phyloP scores from a whole-genome alignment of 306 rosid species.

The Alnus rubra region DNA sequence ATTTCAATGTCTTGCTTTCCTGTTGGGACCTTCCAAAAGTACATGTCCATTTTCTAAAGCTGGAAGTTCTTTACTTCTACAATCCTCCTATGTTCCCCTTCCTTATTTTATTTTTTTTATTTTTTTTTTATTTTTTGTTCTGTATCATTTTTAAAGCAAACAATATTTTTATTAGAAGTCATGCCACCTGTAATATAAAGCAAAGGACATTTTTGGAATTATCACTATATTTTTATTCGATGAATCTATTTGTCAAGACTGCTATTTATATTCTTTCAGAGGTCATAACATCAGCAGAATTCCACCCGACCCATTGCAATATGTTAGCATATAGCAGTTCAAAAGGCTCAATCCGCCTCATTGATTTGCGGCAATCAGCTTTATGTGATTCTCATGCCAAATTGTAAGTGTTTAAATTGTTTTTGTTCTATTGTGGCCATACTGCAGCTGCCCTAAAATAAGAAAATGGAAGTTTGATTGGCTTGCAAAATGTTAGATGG shows the following conservation, averaged over 20 bases:
- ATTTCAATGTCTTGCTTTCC: background rate
- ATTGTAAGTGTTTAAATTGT: slow-evolving; percentile 56
- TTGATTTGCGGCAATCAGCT: slow-evolving; percentile 98
- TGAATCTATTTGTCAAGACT: slow-evolving; percentile 19
- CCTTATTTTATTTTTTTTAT: too few relatives aligned
- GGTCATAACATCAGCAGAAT: slow-evolving; percentile 99
- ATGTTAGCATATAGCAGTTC: slow-evolving; percentile 97
- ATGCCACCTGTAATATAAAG: background rate
- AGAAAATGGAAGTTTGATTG: background rate
- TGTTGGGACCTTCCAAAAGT: background rate
- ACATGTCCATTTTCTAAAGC: background rate
- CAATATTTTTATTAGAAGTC: background rate
- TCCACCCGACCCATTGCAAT: slow-evolving; percentile 95
- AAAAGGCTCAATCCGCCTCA: slow-evolving; percentile 93
- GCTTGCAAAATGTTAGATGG: background rate
- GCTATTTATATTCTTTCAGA: slow-evolving; percentile 54
- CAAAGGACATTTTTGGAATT: background rate
- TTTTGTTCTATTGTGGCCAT: slow-evolving; percentile 10
- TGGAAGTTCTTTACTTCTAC: background rate
- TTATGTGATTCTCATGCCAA: slow-evolving; percentile 94
- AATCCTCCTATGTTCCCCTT: background rate
- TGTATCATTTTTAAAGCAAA: too few relatives aligned
- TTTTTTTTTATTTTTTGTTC: too few relatives aligned
- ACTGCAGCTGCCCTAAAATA: background rate
- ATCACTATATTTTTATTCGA: background rate